Evolutionary conservation across 768 basidiomycete genomes (phyloP), one percentile per base, ranked within the genome.

Genomic region (Leccinum imitatum): DNA sequence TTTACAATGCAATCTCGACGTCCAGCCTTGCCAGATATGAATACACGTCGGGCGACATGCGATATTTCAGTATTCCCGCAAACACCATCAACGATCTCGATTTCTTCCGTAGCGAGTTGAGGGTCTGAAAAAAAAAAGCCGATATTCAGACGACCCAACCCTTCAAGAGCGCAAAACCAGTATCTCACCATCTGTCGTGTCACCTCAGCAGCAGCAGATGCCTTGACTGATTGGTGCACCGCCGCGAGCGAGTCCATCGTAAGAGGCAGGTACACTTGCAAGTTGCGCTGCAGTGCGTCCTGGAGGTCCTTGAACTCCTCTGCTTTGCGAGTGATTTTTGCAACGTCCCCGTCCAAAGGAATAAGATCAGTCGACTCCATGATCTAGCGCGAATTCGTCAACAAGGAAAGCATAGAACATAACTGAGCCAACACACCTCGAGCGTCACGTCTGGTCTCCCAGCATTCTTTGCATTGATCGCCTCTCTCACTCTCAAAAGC

Each of bases 191-290:
- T 82, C 66, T 95, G 89, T 63, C 90, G 80, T 2, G 85, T 87
- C 41, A 84, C 82, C 68, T 96, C 94, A 13, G 88, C 83, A 21
- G 84, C 85, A 47, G 81, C 76, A 30, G 89, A 87, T 11, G 79
- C 76, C 73, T 96, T 96, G 59, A 86, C 77, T 59, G 83, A 84
- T 58, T 88, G 88, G 66, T 96, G 90, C 15, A 95, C 84, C 14
- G 82, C 86, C 53, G 90, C 89, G 27, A 98, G 84, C 30, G 89
- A 85, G 69, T 95, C 93, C 97, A 98, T 99, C 21, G 93, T 90
- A 41, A 94, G 82, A 35, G 91, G 84, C 53, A 98, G 81, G 72
- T 97, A 91, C 2, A 85, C 84, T 67, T 93, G 93, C 72, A 98
- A 75, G 76, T 96, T 98, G 64, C 90, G 85, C 67, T 95, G 91